These are phyloP conservation scores for Colletotrichum ledebouriae DNA, from an alignment of 2,329 filamentous ascomycete genomes.

Conservation along the genomic window DNA sequence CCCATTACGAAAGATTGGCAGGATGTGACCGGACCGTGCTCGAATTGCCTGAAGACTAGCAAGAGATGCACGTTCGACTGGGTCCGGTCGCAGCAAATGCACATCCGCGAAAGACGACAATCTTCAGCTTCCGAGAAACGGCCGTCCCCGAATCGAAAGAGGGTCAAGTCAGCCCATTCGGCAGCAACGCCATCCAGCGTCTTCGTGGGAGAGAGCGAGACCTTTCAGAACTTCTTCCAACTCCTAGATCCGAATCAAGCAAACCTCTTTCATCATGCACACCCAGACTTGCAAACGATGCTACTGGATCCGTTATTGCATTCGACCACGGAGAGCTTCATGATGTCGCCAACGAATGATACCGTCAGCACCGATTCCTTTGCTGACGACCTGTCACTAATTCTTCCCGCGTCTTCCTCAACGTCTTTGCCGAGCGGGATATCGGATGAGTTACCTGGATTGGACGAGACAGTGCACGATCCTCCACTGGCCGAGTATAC, in stretches of 20 bases:
- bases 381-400: background rate
- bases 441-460: background rate
- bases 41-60: conserved; percentile 49
- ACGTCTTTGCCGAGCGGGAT: background rate
- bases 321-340: background rate
- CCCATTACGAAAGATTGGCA: conserved; percentile 22
- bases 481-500: background rate
- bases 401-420: conserved; percentile 10
- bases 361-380: background rate
- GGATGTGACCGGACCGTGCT: conserved; percentile 42
- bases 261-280: background rate
- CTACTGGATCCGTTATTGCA: background rate
- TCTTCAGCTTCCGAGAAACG: conserved; percentile 3
- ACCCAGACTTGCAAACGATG: background rate
- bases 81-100: conserved; percentile 43
- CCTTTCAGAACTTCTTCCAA: background rate
- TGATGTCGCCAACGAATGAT: background rate
- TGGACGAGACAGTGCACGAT: background rate
- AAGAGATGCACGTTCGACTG: conserved; percentile 50
- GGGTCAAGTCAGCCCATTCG: conserved; percentile 13
- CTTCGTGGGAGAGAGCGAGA: background rate
- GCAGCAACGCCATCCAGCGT: background rate
- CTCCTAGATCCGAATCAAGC: background rate
- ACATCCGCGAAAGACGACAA: conserved; percentile 21
- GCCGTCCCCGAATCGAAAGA: background rate